Evolutionary conservation across 176 grass and related monocot genomes (phyloP).

Genomic region (Stipa capillata): DNA sequence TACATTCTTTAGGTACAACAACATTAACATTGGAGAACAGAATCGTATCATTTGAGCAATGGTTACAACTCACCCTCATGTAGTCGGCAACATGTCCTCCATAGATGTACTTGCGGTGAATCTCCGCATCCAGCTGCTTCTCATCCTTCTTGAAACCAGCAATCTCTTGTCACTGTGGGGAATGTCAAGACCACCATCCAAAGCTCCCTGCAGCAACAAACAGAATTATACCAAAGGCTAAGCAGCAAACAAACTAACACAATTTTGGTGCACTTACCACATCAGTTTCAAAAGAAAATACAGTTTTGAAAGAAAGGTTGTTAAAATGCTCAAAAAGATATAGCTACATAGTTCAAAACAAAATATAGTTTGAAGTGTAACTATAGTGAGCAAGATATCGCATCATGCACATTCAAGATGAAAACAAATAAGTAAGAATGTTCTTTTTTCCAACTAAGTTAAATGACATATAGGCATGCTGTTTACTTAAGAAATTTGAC

Average conservation of each 20-base stretch:
- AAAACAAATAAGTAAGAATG: neutral
- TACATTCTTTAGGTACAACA: neutral
- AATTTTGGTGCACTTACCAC: too few relatives aligned
- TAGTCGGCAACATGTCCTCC: slow-evolving; percentile 55
- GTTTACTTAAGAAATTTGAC: neutral
- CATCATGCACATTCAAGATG: neutral
- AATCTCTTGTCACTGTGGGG: slow-evolving; percentile 61
- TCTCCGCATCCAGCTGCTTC: slow-evolving; percentile 47
- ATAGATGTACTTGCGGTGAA: slow-evolving; percentile 61
- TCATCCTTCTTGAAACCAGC: slow-evolving; percentile 63
- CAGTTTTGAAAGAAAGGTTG: too few relatives aligned
- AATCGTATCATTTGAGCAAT: neutral
- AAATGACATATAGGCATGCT: neutral
- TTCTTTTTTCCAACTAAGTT: neutral
- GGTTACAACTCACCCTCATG: slow-evolving; percentile 36
- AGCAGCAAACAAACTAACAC: too few relatives aligned
- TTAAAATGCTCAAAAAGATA: neutral
- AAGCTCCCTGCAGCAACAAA: slow-evolving; percentile 34
- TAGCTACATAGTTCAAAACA: neutral
- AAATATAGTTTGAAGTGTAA: neutral
- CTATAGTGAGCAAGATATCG: neutral
- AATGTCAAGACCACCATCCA: slow-evolving; percentile 67
- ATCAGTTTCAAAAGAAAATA: too few relatives aligned
- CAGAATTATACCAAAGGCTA: neutral
- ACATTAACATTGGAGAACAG: neutral